Evolutionary conservation across 1,284 basidiomycete species (phyloP), one percentile per base, ranked within the genome.

Genomic region (Papiliotrema flavescens): DNA sequence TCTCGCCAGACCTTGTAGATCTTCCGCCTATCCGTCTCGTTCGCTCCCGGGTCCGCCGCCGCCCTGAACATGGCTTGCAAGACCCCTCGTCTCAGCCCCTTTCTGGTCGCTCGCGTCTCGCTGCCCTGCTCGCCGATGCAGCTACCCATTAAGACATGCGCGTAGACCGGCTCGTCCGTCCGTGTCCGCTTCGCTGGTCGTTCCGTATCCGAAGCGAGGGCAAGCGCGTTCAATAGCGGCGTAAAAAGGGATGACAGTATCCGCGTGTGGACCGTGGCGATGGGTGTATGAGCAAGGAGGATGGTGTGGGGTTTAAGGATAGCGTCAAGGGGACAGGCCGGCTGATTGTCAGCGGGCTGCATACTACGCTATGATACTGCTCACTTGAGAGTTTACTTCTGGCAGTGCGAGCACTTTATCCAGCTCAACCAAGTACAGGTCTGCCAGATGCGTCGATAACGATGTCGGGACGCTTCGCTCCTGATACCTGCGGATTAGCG

Each of bases 371-470:
- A 24, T 28, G 11, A 2, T 11, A 19, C 17, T 19, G 61, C 66
- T 32, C 45, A 71, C 70, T 51, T 68, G 60, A 13, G 62, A 51
- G 23, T 65, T 67, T 9, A 71, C 61, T 15, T 69, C 69, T 2
- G 66, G 59, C 23, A 63, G 47, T 9, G 65, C 15, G n/a, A 81
- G 63, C 3, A 83, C 85, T 66, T 89, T 91, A 68, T 97, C 85
- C 28, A 98, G 82, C 73, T 98, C 95, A 62, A 89, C 87, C 8
- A 96, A 75, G 75, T 90, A 97, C 46, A 98, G 85, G 70, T 98
- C 95, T 23, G 86, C 81, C 8, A 98, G 73, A 73, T 98, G 95
- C 67, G 88, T 92, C 13, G 85, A 80, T 17, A 97, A 79, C 54
- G 91, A 87, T 15, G 83, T 78, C 0, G 94, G 91, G 0, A 94